Percentiles rank a stretch among this genome's conserved stretches.
Evolutionary conservation across 139 green algal species (phyloP).

Genomic region (Astrephomene gubernaculifera): DNA sequence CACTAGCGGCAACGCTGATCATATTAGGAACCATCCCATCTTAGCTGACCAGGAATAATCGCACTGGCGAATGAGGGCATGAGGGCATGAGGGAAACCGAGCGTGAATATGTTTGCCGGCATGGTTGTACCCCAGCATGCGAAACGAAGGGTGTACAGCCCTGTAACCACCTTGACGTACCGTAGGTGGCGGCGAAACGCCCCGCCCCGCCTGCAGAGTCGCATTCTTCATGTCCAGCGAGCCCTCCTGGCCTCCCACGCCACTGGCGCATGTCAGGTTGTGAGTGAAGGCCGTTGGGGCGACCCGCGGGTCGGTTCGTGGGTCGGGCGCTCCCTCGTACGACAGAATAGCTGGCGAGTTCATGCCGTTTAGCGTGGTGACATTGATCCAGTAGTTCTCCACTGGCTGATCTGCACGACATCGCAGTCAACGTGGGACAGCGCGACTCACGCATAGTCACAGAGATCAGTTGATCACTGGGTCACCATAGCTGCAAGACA

Average conservation of each 20-base stretch:
- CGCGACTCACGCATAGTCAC: neutral
- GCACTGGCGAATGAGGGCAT: no score
- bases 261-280: neutral
- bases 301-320: neutral
- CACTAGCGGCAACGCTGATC: no score
- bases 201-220: neutral
- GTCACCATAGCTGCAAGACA: neutral
- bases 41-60: no score
- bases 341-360: constrained; percentile 21
- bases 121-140: no score
- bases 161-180: no score
- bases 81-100: no score
- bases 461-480: neutral
- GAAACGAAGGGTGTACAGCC: no score
- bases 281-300: neutral
- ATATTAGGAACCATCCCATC: no score
- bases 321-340: constrained; percentile 42
- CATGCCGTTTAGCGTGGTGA: constrained; percentile 9
- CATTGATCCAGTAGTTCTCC: constrained; percentile 46
- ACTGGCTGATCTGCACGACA: neutral
- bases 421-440: neutral
- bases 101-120: no score
- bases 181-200: neutral
- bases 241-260: neutral
- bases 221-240: neutral